Evolutionary conservation across 1,284 basidiomycete species (phyloP).

Genomic region (Cryptococcus sp.): DNA sequence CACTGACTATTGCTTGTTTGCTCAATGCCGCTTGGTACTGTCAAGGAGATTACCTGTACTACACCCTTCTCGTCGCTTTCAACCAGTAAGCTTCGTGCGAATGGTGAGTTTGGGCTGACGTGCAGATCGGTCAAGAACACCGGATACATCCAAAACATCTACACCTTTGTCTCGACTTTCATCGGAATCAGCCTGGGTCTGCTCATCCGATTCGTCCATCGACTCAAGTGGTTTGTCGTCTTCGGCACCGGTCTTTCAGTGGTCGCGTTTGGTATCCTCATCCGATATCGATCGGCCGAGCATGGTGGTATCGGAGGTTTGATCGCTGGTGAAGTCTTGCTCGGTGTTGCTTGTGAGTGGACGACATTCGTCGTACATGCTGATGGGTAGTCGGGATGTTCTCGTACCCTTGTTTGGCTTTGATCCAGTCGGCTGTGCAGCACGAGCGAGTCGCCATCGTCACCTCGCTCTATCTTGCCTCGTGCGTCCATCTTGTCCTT

Average conservation of each 20-base stretch:
- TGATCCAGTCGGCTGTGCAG: conserved; percentile 43
- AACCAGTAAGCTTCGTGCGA: conserved; percentile 25
- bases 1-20: conserved; percentile 41
- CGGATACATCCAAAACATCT: conserved; percentile 45
- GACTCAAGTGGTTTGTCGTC: conserved; percentile 46
- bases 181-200: conserved; percentile 42
- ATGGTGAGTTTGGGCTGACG: neutral
- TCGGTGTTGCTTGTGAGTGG: conserved; percentile 40
- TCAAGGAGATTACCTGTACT: conserved; percentile 44
- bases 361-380: neutral
- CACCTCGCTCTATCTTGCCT: conserved; percentile 45
- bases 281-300: conserved; percentile 37
- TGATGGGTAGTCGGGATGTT: conserved; percentile 33
- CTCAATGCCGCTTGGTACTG: conserved; percentile 47
- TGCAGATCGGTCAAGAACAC: conserved; percentile 30
- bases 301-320: conserved; percentile 40
- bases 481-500: conserved; percentile 11
- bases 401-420: conserved; percentile 46
- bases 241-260: conserved; percentile 28
- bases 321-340: conserved; percentile 46
- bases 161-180: conserved; percentile 46
- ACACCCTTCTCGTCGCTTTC: conserved; percentile 46
- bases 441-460: conserved; percentile 48
- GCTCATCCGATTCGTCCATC: conserved; percentile 40
- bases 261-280: conserved; percentile 45